phyloP scores from a whole-genome alignment of 2,329 filamentous ascomycete genomes.

The Grosmannia penicillata region DNA sequence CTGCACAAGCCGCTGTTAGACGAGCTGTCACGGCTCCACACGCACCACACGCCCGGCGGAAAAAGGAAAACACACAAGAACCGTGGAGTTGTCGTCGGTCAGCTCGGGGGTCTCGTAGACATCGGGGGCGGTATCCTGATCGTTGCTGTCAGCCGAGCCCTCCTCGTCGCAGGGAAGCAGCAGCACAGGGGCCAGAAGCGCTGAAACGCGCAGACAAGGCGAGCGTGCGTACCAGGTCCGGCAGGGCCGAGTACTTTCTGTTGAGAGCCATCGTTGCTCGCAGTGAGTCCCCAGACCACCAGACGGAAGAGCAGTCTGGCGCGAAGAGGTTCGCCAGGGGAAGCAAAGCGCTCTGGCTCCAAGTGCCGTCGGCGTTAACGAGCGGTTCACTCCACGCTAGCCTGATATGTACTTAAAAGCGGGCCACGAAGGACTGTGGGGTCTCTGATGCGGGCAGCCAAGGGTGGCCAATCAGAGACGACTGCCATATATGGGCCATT shows the following conservation, averaged over 20 bases:
- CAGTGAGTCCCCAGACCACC: not conserved
- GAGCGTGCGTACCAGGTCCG: conserved; percentile 63
- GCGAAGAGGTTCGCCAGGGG: not conserved
- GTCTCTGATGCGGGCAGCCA: not conserved
- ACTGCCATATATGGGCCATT: not conserved
- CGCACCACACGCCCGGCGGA: too few species aligned
- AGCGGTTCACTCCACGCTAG: not conserved
- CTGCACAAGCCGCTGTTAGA: too few species aligned
- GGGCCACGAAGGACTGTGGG: not conserved
- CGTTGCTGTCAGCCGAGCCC: conserved; percentile 10
- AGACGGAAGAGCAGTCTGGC: not conserved
- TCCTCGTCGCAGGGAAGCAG: not conserved
- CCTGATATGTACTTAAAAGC: not conserved
- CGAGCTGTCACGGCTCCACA: too few species aligned
- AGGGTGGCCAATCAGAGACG: not conserved
- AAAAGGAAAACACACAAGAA: conserved; percentile 55
- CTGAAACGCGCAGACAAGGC: too few species aligned
- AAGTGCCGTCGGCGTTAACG: not conserved
- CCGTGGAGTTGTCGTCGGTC: conserved; percentile 76
- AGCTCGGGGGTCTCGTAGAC: conserved; percentile 94
- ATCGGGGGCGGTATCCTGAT: conserved; percentile 76
- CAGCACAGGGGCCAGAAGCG: too few species aligned
- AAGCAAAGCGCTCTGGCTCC: not conserved
- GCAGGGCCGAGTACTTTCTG: conserved; percentile 69
- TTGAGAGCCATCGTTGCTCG: conserved; percentile 50